phyloP scores from a whole-genome alignment of 176 grass and related monocot species.

The Eragrostis nindensis region DNA sequence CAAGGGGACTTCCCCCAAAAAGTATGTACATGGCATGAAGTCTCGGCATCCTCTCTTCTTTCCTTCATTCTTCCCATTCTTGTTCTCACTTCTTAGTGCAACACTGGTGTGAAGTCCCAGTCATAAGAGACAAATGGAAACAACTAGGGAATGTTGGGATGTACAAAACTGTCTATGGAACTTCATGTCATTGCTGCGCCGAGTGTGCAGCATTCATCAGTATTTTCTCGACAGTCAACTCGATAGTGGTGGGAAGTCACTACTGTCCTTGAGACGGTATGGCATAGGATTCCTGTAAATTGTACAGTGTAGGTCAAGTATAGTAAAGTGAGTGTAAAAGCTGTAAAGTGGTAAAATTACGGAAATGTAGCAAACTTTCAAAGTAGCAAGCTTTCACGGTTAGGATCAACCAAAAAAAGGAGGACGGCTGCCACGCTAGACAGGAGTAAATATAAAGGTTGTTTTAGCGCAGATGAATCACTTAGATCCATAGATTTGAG shows the following conservation, averaged over 20 bases:
- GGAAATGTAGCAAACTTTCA: background rate
- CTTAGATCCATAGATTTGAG: background rate
- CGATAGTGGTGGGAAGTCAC: slow-evolving; percentile 83
- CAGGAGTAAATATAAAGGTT: too few relatives aligned
- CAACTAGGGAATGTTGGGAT: slow-evolving; percentile 3
- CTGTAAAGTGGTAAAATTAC: slow-evolving; percentile 9
- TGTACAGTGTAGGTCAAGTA: slow-evolving; percentile 11
- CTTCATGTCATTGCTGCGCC: background rate
- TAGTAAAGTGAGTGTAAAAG: slow-evolving; percentile 3
- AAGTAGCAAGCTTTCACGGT: background rate
- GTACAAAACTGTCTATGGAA: slow-evolving; percentile 32
- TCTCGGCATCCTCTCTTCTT: background rate
- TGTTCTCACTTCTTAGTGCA: background rate
- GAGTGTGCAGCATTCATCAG: background rate
- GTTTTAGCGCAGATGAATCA: background rate
- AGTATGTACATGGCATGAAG: slow-evolving; percentile 35
- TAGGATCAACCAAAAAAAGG: background rate
- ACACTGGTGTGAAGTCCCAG: background rate
- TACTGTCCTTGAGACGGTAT: slow-evolving; percentile 83
- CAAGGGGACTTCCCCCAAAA: slow-evolving; percentile 1
- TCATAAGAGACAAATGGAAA: slow-evolving; percentile 1
- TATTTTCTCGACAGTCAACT: slow-evolving; percentile 36
- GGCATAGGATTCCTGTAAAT: slow-evolving; percentile 56
- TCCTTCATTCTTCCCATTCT: background rate
- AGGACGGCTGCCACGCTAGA: too few relatives aligned